Conservation (phyloP, 1,139 yeast species). For the Candida sp. region DNA sequence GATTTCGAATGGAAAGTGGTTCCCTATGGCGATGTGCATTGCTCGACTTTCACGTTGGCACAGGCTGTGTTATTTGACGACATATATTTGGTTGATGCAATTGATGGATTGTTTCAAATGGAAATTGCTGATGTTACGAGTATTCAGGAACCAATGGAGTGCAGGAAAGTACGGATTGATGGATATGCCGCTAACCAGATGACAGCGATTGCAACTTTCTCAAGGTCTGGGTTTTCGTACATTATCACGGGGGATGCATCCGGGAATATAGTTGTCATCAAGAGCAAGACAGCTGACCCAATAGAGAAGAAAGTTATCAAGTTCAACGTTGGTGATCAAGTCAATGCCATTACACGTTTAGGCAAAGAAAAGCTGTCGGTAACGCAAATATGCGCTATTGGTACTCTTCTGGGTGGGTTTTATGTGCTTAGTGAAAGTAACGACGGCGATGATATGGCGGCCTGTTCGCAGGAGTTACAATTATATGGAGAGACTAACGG, state of each 20-base stretch:
- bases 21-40: not conserved
- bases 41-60: constrained; percentile 7
- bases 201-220: not conserved
- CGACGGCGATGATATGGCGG: constrained; percentile 15
- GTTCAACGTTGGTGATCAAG: constrained; percentile 36
- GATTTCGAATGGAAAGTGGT: not conserved
- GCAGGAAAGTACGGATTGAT: not conserved
- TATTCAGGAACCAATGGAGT: not conserved
- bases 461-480: constrained; percentile 16
- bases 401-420: constrained; percentile 42
- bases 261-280: constrained; percentile 29
- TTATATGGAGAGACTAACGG: not conserved
- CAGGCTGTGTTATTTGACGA: constrained; percentile 1
- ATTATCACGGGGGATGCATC: constrained; percentile 31
- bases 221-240: not conserved
- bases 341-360: constrained; percentile 26
- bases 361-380: not conserved
- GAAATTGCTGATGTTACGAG: not conserved
- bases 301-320: constrained; percentile 7
- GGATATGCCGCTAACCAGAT: not conserved
- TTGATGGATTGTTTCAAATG: constrained; percentile 3
- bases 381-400: constrained; percentile 25
- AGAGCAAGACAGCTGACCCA: not conserved
- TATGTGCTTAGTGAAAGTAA: constrained; percentile 16
- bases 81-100: constrained; percentile 8